phyloP scores from a whole-genome alignment of 2,329 filamentous ascomycete genomes.

The Diplodia intermedia region DNA sequence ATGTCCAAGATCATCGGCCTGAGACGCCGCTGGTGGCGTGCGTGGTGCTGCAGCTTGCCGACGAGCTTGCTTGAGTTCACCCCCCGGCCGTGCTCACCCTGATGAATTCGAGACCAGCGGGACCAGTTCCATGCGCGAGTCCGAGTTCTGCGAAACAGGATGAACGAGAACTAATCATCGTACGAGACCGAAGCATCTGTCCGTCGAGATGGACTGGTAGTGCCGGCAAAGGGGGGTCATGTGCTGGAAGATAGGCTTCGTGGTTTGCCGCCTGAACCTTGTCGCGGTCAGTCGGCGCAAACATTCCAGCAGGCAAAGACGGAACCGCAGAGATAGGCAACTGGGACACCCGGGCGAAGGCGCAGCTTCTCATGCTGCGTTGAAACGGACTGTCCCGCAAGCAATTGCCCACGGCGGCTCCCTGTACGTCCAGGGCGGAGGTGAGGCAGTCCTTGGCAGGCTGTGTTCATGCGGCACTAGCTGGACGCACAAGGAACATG shows the following conservation, averaged over 20 bases:
- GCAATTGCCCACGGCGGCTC: not conserved
- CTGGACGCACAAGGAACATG: conserved; percentile 17
- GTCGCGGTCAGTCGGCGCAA: not conserved
- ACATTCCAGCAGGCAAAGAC: not conserved
- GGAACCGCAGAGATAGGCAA: too few relatives aligned
- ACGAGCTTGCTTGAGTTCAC: not conserved
- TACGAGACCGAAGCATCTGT: not conserved
- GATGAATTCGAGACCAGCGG: not conserved
- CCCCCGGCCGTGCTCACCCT: not conserved
- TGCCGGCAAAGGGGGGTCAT: not conserved
- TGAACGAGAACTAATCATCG: not conserved
- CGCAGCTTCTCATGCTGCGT: not conserved
- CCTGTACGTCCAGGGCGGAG: conserved; percentile 1
- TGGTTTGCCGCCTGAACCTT: not conserved
- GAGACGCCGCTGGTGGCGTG: conserved; percentile 5
- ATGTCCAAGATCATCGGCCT: not conserved
- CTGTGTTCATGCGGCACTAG: conserved; percentile 7
- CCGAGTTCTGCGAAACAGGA: conserved; percentile 1
- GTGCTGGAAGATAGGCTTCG: not conserved
- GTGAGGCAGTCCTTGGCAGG: conserved; percentile 5
- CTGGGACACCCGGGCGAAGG: not conserved
- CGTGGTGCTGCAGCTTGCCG: not conserved
- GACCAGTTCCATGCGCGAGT: not conserved
- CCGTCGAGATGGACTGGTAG: not conserved
- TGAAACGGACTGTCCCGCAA: not conserved